A percentile compares a stretch with the other conserved stretches of the same genome.
Conservation (phyloP, 306 rosid genomes). For the Biancaea sappan region DNA sequence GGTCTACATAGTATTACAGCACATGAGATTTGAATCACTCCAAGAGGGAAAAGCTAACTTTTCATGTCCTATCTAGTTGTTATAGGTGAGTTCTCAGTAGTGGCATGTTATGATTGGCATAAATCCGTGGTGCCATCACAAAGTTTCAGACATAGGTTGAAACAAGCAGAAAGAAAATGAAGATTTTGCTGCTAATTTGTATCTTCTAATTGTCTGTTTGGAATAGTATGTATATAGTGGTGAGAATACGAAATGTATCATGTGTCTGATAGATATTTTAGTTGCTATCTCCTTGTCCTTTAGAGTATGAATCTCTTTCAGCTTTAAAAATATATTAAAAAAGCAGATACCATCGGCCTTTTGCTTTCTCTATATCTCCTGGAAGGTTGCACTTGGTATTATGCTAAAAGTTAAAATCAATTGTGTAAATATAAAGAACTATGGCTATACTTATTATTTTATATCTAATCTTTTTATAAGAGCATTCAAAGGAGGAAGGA, state of each 20-base stretch:
- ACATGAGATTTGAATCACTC: conserved; percentile 20
- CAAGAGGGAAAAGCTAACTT: neutral
- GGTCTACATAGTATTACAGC: conserved; percentile 28
- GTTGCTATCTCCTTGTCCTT: conserved; percentile 31
- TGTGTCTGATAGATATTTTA: neutral
- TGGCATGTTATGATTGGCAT: conserved; percentile 26
- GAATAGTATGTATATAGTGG: conserved; percentile 1
- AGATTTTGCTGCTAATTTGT: conserved; percentile 11
- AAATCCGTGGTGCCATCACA: conserved; percentile 1
- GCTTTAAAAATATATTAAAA: too few relatives aligned
- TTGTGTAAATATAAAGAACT: neutral
- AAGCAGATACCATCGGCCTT: too few relatives aligned
- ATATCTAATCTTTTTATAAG: neutral
- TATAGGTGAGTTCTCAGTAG: neutral
- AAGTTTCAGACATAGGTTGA: too few relatives aligned
- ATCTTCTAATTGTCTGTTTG: conserved; percentile 21
- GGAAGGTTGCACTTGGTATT: neutral
- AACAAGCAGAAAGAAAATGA: conserved; percentile 27
- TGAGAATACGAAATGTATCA: neutral
- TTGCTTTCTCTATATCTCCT: neutral
- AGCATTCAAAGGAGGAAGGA: neutral
- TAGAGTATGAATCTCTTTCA: neutral
- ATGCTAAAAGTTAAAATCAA: neutral
- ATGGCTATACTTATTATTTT: neutral
- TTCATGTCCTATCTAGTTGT: neutral